A percentile compares a stretch with the other conserved stretches of the same genome.
phyloP scores from a whole-genome alignment of 1,284 basidiomycete genomes.

The Exobasidium rhododendri region DNA sequence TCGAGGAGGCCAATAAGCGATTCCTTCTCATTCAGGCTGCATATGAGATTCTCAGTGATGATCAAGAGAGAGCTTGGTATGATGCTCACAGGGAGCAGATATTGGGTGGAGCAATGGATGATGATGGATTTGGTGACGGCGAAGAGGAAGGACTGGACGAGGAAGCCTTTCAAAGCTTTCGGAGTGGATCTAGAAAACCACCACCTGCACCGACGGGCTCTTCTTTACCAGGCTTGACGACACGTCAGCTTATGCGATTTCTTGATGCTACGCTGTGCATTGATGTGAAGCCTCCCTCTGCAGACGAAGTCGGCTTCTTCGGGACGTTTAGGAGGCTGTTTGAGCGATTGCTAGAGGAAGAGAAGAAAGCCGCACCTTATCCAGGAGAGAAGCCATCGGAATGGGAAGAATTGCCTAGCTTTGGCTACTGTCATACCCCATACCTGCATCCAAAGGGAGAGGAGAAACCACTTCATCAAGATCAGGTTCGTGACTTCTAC shows the following conservation, averaged over 20 bases:
- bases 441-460: slow-evolving; percentile 60
- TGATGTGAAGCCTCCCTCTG: slow-evolving; percentile 59
- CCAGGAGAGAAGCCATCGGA: slow-evolving; percentile 53
- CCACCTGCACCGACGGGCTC: slow-evolving; percentile 56
- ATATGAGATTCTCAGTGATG: slow-evolving; percentile 68
- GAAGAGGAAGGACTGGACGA: slow-evolving; percentile 52
- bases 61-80: slow-evolving; percentile 86
- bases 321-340: slow-evolving; percentile 87
- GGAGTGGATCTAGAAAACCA: slow-evolving; percentile 60
- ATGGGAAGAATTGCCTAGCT: slow-evolving; percentile 63
- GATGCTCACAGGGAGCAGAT: slow-evolving; percentile 85
- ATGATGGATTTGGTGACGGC: slow-evolving; percentile 31
- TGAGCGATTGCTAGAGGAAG: slow-evolving; percentile 76
- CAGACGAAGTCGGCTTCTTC: slow-evolving; percentile 67
- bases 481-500: slow-evolving; percentile 66
- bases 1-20: slow-evolving; percentile 79
- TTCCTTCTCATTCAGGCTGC: slow-evolving; percentile 90
- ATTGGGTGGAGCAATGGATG: slow-evolving; percentile 41
- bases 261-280: slow-evolving; percentile 67
- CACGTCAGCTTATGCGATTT: slow-evolving; percentile 78
- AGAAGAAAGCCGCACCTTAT: slow-evolving; percentile 61
- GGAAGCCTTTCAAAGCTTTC: slow-evolving; percentile 78
- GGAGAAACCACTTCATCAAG: slow-evolving; percentile 26
- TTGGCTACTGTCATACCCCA: slow-evolving; percentile 74
- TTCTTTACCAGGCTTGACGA: slow-evolving; percentile 74